Base-by-base conservation (phyloP, 2,329 filamentous ascomycete genomes). In the Plenodomus lindquistii region DNA sequence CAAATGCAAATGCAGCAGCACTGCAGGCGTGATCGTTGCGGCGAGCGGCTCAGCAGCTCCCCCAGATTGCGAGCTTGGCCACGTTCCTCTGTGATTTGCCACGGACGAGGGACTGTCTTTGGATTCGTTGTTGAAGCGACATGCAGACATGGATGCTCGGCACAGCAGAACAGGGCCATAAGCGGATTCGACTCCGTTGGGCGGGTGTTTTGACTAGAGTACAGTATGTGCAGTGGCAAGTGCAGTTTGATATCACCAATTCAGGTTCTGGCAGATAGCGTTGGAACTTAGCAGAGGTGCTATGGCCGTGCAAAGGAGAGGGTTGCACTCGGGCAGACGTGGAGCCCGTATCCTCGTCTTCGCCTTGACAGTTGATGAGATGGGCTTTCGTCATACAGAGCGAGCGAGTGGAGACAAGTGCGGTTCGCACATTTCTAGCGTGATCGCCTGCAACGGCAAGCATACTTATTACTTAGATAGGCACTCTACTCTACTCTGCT, bases 361-460 rank as follows among this genome's bases (percentile, higher is more conserved):
- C 24, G 44, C 45, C 35, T 21, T 27, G 18, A 13, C 10, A 7
- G 27, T 15, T 31, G 27, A 31, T 5, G 24, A 38, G 18, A n/a
- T 19, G 43, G 45, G 41, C 57, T 62, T 59, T 59, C 60, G 60
- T 63, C 60, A 63, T 63, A 46, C 46, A 46, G 22, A 29, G 42
- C 42, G 37, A n/a, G 38, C 48, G 45, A 48, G 61, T 64, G 57
- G 61, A 60, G 52, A 53, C 50, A 50, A 38, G 47, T 42, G 50
- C 52, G 56, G 52, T 48, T 55, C 50, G 37, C 47, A 44, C 47
- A 44, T 54, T 49, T 55, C 54, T 63, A 62, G 59, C 59, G 60
- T 47, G 18, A 48, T 57, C 50, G 57, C 46, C 42, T 40, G 39
- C 49, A 53, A 59, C 55, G 60, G 57, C 52, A 58, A 50, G 47